These are phyloP conservation scores for Lachnellula hyalina DNA, from an alignment of 2,329 filamentous ascomycete genomes.

Conservation along the genomic window DNA sequence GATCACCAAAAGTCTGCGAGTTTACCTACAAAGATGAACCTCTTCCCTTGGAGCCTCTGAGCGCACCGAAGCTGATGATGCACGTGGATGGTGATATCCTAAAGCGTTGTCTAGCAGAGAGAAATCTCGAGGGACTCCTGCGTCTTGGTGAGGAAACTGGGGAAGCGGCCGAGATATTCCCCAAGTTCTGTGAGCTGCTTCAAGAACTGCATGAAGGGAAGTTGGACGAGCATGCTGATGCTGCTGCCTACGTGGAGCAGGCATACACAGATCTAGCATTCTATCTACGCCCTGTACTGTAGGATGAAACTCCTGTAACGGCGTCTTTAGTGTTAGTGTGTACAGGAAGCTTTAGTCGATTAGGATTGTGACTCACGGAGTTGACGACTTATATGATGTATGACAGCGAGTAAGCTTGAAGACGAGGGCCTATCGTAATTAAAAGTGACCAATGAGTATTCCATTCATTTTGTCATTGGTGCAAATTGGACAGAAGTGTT, in stretches of 20 bases:
- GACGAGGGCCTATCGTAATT: not conserved
- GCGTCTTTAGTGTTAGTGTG: not conserved
- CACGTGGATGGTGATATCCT: conserved; percentile 66
- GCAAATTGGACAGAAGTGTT: too few species aligned
- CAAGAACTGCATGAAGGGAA: conserved; percentile 43
- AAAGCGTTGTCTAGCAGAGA: conserved; percentile 44
- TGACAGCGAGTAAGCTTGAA: not conserved
- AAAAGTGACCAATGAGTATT: not conserved
- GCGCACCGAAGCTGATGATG: conserved; percentile 43
- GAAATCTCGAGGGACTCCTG: conserved; percentile 41
- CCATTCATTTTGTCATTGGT: too few species aligned
- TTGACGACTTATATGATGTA: not conserved
- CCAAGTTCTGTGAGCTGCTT: conserved; percentile 44
- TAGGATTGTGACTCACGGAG: not conserved
- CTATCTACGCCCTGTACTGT: conserved; percentile 47
- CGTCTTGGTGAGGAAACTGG: conserved; percentile 7
- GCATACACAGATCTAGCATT: conserved; percentile 52
- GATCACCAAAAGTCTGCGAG: conserved; percentile 44
- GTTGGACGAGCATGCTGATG: conserved; percentile 28
- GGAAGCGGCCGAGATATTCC: conserved; percentile 12
- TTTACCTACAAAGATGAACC: conserved; percentile 35
- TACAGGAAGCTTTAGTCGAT: not conserved
- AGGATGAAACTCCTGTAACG: not conserved
- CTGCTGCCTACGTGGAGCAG: conserved; percentile 39
- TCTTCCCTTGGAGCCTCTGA: conserved; percentile 34